A percentile compares a stretch with the other conserved stretches of the same genome.
Conservation (phyloP, 805 yeast species). For the Kluyveromyces dobzhanskii region DNA sequence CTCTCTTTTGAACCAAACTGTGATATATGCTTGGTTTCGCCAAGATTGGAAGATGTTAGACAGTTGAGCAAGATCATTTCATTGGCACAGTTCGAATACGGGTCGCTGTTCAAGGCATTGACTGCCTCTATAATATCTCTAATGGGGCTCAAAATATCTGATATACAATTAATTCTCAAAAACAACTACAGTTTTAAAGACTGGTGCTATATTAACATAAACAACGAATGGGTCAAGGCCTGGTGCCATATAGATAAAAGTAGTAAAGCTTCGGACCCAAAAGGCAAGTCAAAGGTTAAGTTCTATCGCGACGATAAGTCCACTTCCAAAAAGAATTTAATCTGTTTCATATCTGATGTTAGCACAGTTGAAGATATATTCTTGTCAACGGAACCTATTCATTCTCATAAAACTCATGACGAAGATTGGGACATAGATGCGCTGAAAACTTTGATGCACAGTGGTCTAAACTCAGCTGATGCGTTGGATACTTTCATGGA, state of each 20-base stretch:
- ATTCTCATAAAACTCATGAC: not conserved
- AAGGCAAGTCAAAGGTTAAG: slow-evolving; percentile 22
- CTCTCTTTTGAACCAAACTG: not conserved
- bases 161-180: slow-evolving; percentile 22
- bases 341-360: slow-evolving; percentile 24
- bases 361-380: slow-evolving; percentile 23
- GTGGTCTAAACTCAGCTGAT: not conserved
- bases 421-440: slow-evolving; percentile 1
- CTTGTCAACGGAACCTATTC: slow-evolving; percentile 12
- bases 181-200: slow-evolving; percentile 26
- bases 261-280: slow-evolving; percentile 8
- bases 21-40: not conserved
- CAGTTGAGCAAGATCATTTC: slow-evolving; percentile 2
- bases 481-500: slow-evolving; percentile 2
- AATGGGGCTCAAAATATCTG: slow-evolving; percentile 20
- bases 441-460: slow-evolving; percentile 2
- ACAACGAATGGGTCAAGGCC: slow-evolving; percentile 25
- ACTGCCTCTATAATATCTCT: slow-evolving; percentile 24
- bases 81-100: slow-evolving; percentile 17
- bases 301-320: slow-evolving; percentile 24
- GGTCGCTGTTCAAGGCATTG: slow-evolving; percentile 19
- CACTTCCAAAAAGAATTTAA: slow-evolving; percentile 16
- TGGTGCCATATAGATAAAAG: slow-evolving; percentile 28
- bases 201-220: slow-evolving; percentile 28
- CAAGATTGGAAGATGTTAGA: not conserved